Conservation (phyloP, 768 basidiomycete genomes). For the Ephemerocybe angulata region DNA sequence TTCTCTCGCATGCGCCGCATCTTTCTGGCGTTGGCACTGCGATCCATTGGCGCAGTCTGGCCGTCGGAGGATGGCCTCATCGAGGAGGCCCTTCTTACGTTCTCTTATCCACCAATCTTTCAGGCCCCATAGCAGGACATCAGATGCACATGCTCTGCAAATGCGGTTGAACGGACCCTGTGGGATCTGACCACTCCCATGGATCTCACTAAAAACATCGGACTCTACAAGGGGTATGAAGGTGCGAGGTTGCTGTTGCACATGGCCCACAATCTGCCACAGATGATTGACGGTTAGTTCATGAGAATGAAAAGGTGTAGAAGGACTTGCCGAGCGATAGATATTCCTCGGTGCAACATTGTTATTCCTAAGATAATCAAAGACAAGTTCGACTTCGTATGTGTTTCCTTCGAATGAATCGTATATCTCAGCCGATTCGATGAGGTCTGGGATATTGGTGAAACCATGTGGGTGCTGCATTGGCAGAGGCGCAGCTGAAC, state of each 20-base stretch:
- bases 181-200: slow-evolving; percentile 52
- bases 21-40: slow-evolving; percentile 57
- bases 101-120: slow-evolving; percentile 83
- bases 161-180: slow-evolving; percentile 56
- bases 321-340: slow-evolving; percentile 61
- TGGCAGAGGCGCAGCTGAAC: slow-evolving; percentile 53
- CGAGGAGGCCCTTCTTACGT: slow-evolving; percentile 63
- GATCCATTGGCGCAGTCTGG: slow-evolving; percentile 68
- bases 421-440: slow-evolving; percentile 73
- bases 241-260: slow-evolving; percentile 56
- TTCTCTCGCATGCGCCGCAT: slow-evolving; percentile 71
- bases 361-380: slow-evolving; percentile 71
- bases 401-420: slow-evolving; percentile 77
- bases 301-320: neutral
- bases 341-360: slow-evolving; percentile 65
- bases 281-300: neutral
- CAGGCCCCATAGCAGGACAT: slow-evolving; percentile 72
- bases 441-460: slow-evolving; percentile 66
- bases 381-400: slow-evolving; percentile 78
- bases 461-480: slow-evolving; percentile 69
- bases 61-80: slow-evolving; percentile 50
- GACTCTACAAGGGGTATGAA: slow-evolving; percentile 66
- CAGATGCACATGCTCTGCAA: slow-evolving; percentile 71
- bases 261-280: slow-evolving; percentile 56
- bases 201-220: slow-evolving; percentile 69